Conservation (phyloP, 768 basidiomycete species). For the Collybia sordida region DNA sequence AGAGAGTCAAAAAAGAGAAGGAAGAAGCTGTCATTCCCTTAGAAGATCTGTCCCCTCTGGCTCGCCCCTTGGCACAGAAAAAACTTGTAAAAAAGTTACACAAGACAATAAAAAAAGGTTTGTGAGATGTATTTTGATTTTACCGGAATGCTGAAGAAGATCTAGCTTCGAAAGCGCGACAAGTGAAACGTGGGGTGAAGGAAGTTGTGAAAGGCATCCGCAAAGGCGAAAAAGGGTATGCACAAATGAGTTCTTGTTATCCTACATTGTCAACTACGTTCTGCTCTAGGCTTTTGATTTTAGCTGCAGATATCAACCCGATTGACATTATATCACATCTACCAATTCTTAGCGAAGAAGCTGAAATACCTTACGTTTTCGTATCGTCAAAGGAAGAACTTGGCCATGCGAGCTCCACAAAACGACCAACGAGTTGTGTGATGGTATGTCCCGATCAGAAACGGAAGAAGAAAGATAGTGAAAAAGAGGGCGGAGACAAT, state of each 20-base stretch:
- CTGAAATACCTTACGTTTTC: constrained; percentile 86
- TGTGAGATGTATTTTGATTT: constrained; percentile 3
- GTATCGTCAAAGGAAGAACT: constrained; percentile 93
- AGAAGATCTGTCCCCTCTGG: constrained; percentile 91
- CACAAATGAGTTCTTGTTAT: constrained; percentile 8
- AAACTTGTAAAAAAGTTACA: constrained; percentile 94
- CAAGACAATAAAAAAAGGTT: constrained; percentile 92
- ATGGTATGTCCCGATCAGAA: constrained; percentile 88
- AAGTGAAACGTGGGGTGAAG: constrained; percentile 97
- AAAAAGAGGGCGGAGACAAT: constrained; percentile 64
- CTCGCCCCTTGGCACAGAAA: constrained; percentile 88
- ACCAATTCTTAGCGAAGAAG: constrained; percentile 92
- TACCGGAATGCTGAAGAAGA: constrained; percentile 3
- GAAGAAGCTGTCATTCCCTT: constrained; percentile 65
- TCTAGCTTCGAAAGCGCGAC: constrained; percentile 88
- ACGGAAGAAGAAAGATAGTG: constrained; percentile 69
- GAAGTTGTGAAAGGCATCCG: constrained; percentile 97
- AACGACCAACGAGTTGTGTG: constrained; percentile 97
- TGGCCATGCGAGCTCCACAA: constrained; percentile 93
- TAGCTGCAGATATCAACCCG: constrained; percentile 97
- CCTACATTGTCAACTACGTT: no score
- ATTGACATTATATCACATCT: constrained; percentile 98
- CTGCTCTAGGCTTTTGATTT: constrained; percentile 68
- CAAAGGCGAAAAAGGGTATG: constrained; percentile 95
- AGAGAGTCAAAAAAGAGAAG: constrained; percentile 67